phyloP scores from a whole-genome alignment of 306 rosid genomes.

The Oemleria cerasiformis region DNA sequence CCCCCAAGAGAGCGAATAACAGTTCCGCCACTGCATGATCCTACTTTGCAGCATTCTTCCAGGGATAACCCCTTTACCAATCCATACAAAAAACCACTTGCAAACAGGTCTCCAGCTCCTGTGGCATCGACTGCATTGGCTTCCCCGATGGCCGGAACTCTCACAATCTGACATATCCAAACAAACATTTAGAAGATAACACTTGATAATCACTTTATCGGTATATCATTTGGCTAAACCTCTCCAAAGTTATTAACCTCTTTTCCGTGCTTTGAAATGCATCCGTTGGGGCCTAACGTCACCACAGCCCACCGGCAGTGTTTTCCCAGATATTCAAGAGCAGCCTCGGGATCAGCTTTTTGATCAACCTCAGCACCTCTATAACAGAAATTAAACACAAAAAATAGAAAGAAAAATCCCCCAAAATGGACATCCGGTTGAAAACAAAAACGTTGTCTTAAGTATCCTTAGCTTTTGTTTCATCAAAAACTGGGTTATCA shows the following conservation, averaged over 20 bases:
- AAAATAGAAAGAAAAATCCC: background rate
- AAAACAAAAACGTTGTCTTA: background rate
- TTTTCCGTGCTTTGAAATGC: constrained; percentile 87
- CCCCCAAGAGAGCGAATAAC: constrained; percentile 89
- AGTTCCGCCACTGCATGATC: constrained; percentile 91
- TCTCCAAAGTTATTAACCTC: constrained; percentile 49
- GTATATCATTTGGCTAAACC: background rate
- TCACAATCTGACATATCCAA: constrained; percentile 45
- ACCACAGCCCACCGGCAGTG: constrained; percentile 92
- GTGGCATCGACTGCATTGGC: constrained; percentile 79
- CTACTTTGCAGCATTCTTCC: constrained; percentile 88
- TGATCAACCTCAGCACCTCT: constrained; percentile 49
- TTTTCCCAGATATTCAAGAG: constrained; percentile 66
- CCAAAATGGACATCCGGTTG: background rate
- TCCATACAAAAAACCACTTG: constrained; percentile 90
- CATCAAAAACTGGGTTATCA: constrained; percentile 8
- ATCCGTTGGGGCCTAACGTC: constrained; percentile 78
- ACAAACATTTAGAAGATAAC: background rate
- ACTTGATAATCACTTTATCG: background rate
- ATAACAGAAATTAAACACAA: constrained; percentile 18
- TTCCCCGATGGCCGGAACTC: constrained; percentile 77
- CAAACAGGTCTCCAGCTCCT: constrained; percentile 98
- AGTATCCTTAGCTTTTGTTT: constrained; percentile 23
- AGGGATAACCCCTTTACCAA: constrained; percentile 72
- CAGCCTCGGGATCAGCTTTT: constrained; percentile 48